Evolutionary conservation across 768 basidiomycete genomes (phyloP).

Genomic region (Panaeolus cyanescens): DNA sequence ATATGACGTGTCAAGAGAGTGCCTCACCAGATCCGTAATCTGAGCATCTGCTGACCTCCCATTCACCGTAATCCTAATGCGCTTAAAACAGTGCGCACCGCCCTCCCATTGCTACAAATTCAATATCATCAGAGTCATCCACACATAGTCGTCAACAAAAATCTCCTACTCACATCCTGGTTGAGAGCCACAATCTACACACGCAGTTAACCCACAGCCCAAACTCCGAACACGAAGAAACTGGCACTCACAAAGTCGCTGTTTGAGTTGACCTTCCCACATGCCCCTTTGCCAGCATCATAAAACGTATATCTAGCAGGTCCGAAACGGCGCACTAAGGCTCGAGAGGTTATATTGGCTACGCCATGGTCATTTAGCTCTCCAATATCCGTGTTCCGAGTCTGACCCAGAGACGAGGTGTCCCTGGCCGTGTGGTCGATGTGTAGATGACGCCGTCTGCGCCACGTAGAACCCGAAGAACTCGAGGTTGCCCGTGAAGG

Average conservation of each 20-base stretch:
- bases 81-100: slow-evolving; percentile 45
- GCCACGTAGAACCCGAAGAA: no score
- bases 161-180: slow-evolving; percentile 14
- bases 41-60: slow-evolving; percentile 51
- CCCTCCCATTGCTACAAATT: slow-evolving; percentile 27
- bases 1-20: slow-evolving; percentile 51
- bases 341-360: no score
- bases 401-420: no score
- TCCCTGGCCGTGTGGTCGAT: no score
- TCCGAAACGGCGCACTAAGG: no score
- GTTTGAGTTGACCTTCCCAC: slow-evolving; percentile 25
- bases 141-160: neutral
- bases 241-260: slow-evolving; percentile 31
- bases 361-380: no score
- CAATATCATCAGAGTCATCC: neutral
- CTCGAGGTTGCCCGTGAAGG: no score
- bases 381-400: no score
- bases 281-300: slow-evolving; percentile 36
- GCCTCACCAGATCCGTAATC: slow-evolving; percentile 53
- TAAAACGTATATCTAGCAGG: slow-evolving; percentile 67
- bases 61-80: slow-evolving; percentile 51
- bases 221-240: no score
- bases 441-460: no score
- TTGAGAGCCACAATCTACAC: slow-evolving; percentile 26
- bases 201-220: neutral